Evolutionary conservation across 352 stramenopile genomes (phyloP).

Genomic region (Globisporangium abappressorium): DNA sequence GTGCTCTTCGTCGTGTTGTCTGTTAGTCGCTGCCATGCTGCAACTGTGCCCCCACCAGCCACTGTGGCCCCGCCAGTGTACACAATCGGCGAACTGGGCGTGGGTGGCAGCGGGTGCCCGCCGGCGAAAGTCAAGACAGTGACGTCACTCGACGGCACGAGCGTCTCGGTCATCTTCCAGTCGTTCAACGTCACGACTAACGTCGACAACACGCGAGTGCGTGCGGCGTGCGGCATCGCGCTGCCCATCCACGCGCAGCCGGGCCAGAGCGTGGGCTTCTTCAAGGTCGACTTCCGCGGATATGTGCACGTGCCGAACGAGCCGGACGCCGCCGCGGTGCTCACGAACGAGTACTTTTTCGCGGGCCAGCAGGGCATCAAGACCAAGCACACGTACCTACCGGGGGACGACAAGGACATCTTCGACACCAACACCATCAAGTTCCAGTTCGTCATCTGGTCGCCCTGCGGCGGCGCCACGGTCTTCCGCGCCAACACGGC

Average conservation of each 20-base stretch:
- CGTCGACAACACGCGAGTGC: slow-evolving; percentile 2
- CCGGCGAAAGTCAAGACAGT: slow-evolving; percentile 4
- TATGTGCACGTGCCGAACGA: slow-evolving; percentile 29
- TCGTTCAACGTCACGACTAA: slow-evolving; percentile 14
- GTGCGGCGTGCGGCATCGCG: slow-evolving; percentile 24
- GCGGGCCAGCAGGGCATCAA: slow-evolving; percentile 21
- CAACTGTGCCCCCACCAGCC: not conserved
- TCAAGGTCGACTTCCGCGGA: slow-evolving; percentile 34
- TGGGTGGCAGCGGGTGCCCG: slow-evolving; percentile 25
- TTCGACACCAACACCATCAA: slow-evolving; percentile 25
- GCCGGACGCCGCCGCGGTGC: slow-evolving; percentile 8
- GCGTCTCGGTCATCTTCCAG: slow-evolving; percentile 30
- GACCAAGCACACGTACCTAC: slow-evolving; percentile 13
- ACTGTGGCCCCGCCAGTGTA: not conserved
- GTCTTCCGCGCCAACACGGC: slow-evolving; percentile 37
- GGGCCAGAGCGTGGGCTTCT: slow-evolving; percentile 27
- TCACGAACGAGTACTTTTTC: slow-evolving; percentile 41
- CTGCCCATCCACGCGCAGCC: slow-evolving; percentile 23
- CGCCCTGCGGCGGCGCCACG: slow-evolving; percentile 29
- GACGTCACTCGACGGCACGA: slow-evolving; percentile 18
- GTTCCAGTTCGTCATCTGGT: slow-evolving; percentile 31
- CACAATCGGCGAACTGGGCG: slow-evolving; percentile 17
- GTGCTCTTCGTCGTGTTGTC: not conserved
- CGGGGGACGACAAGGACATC: slow-evolving; percentile 23
- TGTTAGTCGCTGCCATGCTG: not conserved